Base-by-base conservation (phyloP, 2,329 filamentous ascomycete genomes). In the Monilinia fructigena region DNA sequence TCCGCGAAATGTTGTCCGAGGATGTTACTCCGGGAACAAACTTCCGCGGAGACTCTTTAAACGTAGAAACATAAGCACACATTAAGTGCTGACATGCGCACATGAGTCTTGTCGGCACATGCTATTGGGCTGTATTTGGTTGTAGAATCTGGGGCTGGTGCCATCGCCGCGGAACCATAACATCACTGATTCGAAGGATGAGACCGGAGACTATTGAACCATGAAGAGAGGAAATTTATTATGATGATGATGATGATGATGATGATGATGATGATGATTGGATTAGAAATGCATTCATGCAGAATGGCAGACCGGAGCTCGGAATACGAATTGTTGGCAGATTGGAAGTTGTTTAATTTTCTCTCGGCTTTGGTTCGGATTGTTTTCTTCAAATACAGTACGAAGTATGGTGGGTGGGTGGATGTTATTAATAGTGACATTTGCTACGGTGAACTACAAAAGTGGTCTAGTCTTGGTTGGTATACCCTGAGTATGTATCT, bases 371-470 rank as follows among this genome's bases (percentile, higher is more conserved):
- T 54, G n/a, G 14, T 60, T 53, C 45, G 47, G 63, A 45, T 65
- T 61, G 38, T 65, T 31, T 45, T 40, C 18, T 35, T 35, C 31
- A 35, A 35, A 6, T 8, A 35, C 7, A 8, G 7, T 35, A 5
- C 28, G 28, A 28, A 28, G 28, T 28, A 28, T 28, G 4, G 7
- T 35, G 5, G 31, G 6, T 31, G 31, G 31, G 6, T 7, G 31
- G 31, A 56, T 58, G 16, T 40, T 40, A 52, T 45, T 45, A 6
- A 35, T 35, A 35, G 18, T 38, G 42, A 26, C 42, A 10, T 45
- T 58, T 26, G 53, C 8, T 65, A 65, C 63, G 63, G 63, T 26
- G 63, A 52, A 60, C 55, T 45, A 35, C 45, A 60, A 10, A 28
- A n/a, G 31, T 10, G 18, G 45, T 7, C 20, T 4, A 5, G 3